Base-by-base conservation (phyloP, 345 rosid species). In the Trapa bicornis region DNA sequence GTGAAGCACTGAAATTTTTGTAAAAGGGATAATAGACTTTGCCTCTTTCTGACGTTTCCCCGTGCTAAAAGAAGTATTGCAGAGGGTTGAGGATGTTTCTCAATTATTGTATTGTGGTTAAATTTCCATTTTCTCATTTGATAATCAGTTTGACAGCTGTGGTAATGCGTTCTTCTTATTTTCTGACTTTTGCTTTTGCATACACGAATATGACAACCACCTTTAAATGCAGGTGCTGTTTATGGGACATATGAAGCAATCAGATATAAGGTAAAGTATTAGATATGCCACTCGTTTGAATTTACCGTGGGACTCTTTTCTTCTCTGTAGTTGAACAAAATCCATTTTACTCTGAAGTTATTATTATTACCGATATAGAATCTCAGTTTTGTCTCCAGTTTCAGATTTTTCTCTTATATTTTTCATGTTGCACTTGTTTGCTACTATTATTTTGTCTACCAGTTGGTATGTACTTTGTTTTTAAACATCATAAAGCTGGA, bases 191-290 rank as follows among this genome's bases (percentile, higher is more conserved):
- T 54, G 60, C 29, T 22, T 22, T 22, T 22, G 29, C 29, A 66
- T 37, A 22, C 17, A 4, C 37, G 45, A 10, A 57, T 41, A 35
- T 37, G 62, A 47, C 29, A 35, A 33, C 36, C 32, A 29, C 29
- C 50, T 10, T 2, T 48, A n/a, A 37, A 16, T 73, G 42, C 80
- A 83, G 87, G 87, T 64, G 85, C 85, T 66, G 85, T 81, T 4
- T 83, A 79, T 48, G 87, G 87, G 50, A 83, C 85, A 10, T 83
- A 79, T 14, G 83, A 77, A 65, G 85, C 85, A n/a, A 66, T 83
- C 61, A 72, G 83, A 68, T 75, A 75, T 43, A 80, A 81, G 87
- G 87, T 83, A 74, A 7, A 16, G 33, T 60, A 37, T 54, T 38
- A 10, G 32, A 67, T 53, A 43, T 39, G 7, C 33, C 48, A 29